phyloP scores from a whole-genome alignment of 2,329 filamentous ascomycete genomes.

The Fusarium protoensiforme region DNA sequence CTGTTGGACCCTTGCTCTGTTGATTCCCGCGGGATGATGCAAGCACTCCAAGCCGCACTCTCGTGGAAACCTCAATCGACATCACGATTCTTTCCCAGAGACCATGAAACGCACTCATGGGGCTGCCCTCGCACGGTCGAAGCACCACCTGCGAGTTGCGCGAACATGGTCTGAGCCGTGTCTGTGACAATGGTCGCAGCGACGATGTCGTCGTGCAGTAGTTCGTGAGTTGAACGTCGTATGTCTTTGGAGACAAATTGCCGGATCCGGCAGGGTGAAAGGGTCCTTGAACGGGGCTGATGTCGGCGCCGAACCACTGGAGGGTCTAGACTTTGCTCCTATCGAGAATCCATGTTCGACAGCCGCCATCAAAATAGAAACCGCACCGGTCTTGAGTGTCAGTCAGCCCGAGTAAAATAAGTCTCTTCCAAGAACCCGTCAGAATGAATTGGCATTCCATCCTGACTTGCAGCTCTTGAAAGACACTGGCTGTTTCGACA shows the following conservation, averaged over 20 bases:
- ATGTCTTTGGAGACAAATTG: conserved; percentile 24
- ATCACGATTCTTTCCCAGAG: background rate
- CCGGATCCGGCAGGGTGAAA: conserved; percentile 30
- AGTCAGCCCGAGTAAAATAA: background rate
- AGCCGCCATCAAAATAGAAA: conserved; percentile 12
- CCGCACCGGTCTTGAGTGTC: background rate
- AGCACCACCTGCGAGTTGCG: conserved; percentile 16
- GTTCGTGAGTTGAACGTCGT: conserved; percentile 30
- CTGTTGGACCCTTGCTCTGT: conserved; percentile 20
- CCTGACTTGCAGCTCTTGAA: conserved; percentile 1
- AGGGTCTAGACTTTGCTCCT: conserved; percentile 36
- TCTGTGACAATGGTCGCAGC: conserved; percentile 35
- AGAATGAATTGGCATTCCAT: conserved; percentile 7
- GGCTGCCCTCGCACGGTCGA: conserved; percentile 4
- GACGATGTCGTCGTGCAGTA: conserved; percentile 32
- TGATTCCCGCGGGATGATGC: conserved; percentile 2
- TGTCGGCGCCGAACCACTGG: conserved; percentile 26
- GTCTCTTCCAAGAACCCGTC: background rate
- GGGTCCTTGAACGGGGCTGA: conserved; percentile 29
- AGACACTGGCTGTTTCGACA: conserved; percentile 3
- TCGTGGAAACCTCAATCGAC: background rate
- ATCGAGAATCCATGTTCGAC: conserved; percentile 2
- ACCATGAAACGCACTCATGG: background rate
- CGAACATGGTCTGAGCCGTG: conserved; percentile 21
- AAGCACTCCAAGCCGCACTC: background rate